phyloP scores from a whole-genome alignment of 768 basidiomycete species.

The Pleurotus citrinopileatus region DNA sequence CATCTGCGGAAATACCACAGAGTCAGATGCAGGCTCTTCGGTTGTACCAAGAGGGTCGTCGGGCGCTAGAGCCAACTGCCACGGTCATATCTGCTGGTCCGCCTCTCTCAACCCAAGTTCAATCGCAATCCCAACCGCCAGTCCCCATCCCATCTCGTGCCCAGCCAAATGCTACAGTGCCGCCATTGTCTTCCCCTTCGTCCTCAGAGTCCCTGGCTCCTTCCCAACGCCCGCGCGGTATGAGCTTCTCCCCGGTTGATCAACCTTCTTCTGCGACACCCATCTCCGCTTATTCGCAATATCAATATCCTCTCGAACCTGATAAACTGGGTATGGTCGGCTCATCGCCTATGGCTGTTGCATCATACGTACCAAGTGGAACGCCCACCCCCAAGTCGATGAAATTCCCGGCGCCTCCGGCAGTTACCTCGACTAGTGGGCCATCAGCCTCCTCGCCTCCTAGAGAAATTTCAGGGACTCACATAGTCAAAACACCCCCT shows the following conservation, averaged over 20 bases:
- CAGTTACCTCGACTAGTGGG: not conserved
- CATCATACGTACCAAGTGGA: slow-evolving; percentile 5
- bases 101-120: not conserved
- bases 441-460: not conserved
- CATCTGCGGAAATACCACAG: slow-evolving; percentile 9
- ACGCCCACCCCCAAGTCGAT: not conserved
- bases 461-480: not conserved
- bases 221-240: slow-evolving; percentile 12
- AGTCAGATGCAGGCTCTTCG: slow-evolving; percentile 17
- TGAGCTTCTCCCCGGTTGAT: slow-evolving; percentile 25
- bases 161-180: slow-evolving; percentile 14
- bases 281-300: slow-evolving; percentile 15
- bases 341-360: slow-evolving; percentile 13
- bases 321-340: not conserved
- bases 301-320: slow-evolving; percentile 17
- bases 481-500: not conserved
- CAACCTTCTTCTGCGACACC: slow-evolving; percentile 21
- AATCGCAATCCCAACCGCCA: not conserved
- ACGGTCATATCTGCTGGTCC: slow-evolving; percentile 21
- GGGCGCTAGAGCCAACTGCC: slow-evolving; percentile 27
- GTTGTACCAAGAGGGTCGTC: slow-evolving; percentile 18
- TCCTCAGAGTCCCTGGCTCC: slow-evolving; percentile 28
- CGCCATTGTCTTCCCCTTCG: slow-evolving; percentile 28
- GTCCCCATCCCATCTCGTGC: not conserved
- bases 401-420: not conserved